A percentile compares a stretch with the other conserved stretches of the same genome.
Evolutionary conservation across 1,139 yeast genomes (phyloP).

Genomic region (Pneumocystis wakefieldiae): DNA sequence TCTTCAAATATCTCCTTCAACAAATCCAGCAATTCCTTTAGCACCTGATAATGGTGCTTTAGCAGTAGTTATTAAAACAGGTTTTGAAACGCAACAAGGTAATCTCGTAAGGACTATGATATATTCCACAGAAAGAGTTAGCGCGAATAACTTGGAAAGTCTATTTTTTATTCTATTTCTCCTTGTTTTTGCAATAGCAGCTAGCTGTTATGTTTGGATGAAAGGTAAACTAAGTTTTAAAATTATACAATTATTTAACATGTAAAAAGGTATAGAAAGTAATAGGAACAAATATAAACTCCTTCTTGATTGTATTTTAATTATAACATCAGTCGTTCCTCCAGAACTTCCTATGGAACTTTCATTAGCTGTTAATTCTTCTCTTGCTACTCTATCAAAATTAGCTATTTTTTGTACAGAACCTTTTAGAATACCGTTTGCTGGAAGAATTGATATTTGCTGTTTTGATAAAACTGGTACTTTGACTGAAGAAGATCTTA

Average conservation of each 20-base stretch:
- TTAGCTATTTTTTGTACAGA: constrained; percentile 91
- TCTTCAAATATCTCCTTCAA: constrained; percentile 65
- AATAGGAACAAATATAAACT: constrained; percentile 90
- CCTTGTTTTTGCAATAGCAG: constrained; percentile 81
- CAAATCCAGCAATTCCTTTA: constrained; percentile 32
- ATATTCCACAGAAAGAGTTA: constrained; percentile 88
- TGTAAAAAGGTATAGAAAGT: constrained; percentile 55
- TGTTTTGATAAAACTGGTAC: constrained; percentile 99
- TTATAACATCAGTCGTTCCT: constrained; percentile 94
- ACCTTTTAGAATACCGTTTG: constrained; percentile 94
- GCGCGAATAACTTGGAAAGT: constrained; percentile 92
- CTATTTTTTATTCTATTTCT: constrained; percentile 80
- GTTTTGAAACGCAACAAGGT: constrained; percentile 97
- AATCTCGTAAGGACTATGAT: constrained; percentile 95
- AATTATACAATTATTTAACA: not conserved
- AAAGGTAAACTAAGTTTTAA: constrained; percentile 27
- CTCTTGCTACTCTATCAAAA: constrained; percentile 75
- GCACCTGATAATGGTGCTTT: constrained; percentile 84
- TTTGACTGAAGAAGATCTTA: constrained; percentile 89
- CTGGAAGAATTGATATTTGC: constrained; percentile 96
- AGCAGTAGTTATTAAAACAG: constrained; percentile 83
- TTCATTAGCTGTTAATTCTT: constrained; percentile 92
- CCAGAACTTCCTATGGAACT: constrained; percentile 99
- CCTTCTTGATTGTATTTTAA: constrained; percentile 86
- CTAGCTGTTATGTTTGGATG: constrained; percentile 96